A percentile compares a stretch with the other conserved stretches of the same genome.
Conservation (phyloP, 2,329 filamentous ascomycete species). For the Colletotrichum theobromicola region DNA sequence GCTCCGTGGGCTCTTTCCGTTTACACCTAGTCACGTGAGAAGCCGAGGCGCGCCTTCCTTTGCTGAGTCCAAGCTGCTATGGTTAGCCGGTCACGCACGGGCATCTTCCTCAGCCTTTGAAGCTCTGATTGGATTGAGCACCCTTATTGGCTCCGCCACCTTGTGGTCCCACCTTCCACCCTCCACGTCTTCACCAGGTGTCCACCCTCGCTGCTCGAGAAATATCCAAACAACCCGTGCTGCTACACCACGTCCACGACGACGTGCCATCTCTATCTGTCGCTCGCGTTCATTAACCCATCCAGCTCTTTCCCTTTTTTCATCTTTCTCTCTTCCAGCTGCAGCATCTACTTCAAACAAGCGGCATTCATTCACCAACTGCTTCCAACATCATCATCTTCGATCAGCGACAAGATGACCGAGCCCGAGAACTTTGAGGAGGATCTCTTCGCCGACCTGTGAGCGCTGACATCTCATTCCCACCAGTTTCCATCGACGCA, state of each 20-base stretch:
- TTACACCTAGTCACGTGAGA: background rate
- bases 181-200: background rate
- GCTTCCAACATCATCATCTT: background rate
- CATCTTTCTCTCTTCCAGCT: background rate
- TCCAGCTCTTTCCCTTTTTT: background rate
- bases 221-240: slow-evolving; percentile 16
- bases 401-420: slow-evolving; percentile 62
- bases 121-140: slow-evolving; percentile 19
- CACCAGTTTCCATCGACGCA: slow-evolving; percentile 25
- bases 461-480: slow-evolving; percentile 40
- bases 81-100: background rate
- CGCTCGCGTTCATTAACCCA: slow-evolving; percentile 4
- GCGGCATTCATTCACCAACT: background rate
- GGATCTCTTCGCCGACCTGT: slow-evolving; percentile 96
- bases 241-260: background rate
- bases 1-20: background rate
- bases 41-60: background rate
- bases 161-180: slow-evolving; percentile 11
- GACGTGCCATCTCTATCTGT: background rate
- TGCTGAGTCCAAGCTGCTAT: background rate
- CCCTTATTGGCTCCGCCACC: slow-evolving; percentile 7
- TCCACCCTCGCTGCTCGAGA: slow-evolving; percentile 5
- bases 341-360: background rate
- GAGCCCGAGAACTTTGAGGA: slow-evolving; percentile 86
- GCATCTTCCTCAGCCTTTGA: background rate